Percentiles rank a stretch among this genome's conserved stretches.
Conservation (phyloP, 495 filamentous ascomycete species). For the Aspergillus ostianus region DNA sequence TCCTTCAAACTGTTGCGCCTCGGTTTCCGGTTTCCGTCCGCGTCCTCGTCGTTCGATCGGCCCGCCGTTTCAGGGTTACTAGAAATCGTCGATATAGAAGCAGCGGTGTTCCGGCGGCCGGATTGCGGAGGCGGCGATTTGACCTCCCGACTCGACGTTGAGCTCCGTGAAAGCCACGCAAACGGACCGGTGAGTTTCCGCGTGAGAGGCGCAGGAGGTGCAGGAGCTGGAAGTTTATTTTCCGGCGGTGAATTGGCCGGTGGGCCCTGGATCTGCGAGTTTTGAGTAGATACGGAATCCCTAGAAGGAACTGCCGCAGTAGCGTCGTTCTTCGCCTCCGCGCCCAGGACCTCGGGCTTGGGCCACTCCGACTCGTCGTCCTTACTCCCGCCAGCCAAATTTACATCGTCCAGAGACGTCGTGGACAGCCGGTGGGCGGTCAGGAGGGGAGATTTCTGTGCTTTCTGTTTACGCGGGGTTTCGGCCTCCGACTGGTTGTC, state of each 20-base stretch:
- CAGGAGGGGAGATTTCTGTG: constrained; percentile 53
- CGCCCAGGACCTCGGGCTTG: constrained; percentile 18
- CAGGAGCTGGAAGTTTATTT: constrained; percentile 39
- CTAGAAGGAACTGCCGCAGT: constrained; percentile 49
- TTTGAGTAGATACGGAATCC: constrained; percentile 45
- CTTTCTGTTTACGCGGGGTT: constrained; percentile 32
- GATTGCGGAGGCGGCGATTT: constrained; percentile 46
- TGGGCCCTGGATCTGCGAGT: constrained; percentile 46
- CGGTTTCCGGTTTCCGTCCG: constrained; percentile 46
- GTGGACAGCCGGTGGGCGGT: constrained; percentile 63
- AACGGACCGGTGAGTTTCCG: constrained; percentile 80
- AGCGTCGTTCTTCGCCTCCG: constrained; percentile 34
- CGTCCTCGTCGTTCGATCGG: constrained; percentile 63
- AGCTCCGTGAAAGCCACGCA: constrained; percentile 79
- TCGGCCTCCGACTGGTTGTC: constrained; percentile 30
- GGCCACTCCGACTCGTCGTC: constrained; percentile 31
- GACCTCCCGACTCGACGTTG: constrained; percentile 58
- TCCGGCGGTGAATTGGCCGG: constrained; percentile 43
- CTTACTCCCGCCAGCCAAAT: constrained; percentile 56
- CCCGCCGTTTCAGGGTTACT: constrained; percentile 75
- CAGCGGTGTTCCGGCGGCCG: constrained; percentile 66
- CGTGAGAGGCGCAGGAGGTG: constrained; percentile 42
- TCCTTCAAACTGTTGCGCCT: constrained; percentile 73
- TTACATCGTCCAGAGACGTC: constrained; percentile 68
- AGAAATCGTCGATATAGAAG: constrained; percentile 68